These are phyloP conservation scores for Schizosaccharomyces versatilis DNA, from an alignment of 1,139 yeast species.

Conservation along the genomic window DNA sequence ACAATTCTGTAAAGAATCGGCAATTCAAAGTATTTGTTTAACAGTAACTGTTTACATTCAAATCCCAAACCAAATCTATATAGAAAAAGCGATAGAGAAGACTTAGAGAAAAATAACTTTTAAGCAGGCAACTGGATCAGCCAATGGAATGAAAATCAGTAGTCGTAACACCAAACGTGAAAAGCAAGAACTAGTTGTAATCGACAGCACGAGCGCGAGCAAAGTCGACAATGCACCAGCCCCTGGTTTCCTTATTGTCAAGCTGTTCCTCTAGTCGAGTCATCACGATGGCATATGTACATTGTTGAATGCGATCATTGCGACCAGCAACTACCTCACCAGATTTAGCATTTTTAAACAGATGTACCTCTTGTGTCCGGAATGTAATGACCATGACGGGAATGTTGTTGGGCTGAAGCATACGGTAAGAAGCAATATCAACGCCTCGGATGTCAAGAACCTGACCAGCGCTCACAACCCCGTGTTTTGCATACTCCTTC, in stretches of 20 bases:
- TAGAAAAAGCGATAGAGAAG: too few species aligned
- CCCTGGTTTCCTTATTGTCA: slow-evolving; percentile 76
- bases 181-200: slow-evolving; percentile 2
- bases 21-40: too few species aligned
- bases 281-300: slow-evolving; percentile 88
- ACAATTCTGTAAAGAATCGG: too few species aligned
- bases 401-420: slow-evolving; percentile 72
- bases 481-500: slow-evolving; percentile 81
- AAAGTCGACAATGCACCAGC: slow-evolving; percentile 91
- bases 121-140: not conserved
- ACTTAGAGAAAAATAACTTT: not conserved
- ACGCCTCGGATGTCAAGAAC: slow-evolving; percentile 90
- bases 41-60: too few species aligned
- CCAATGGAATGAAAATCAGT: not conserved
- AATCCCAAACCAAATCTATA: too few species aligned
- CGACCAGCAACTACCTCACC: slow-evolving; percentile 94
- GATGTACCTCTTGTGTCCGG: slow-evolving; percentile 87
- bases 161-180: not conserved
- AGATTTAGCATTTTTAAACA: slow-evolving; percentile 71
- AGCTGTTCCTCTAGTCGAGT: slow-evolving; percentile 84
- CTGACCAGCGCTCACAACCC: slow-evolving; percentile 73
- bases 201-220: slow-evolving; percentile 29
- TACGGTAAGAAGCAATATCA: slow-evolving; percentile 72
- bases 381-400: slow-evolving; percentile 91
- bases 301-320: slow-evolving; percentile 76